A percentile compares a stretch with the other conserved stretches of the same genome.
These are phyloP conservation scores for Fusarium sp. DNA, from an alignment of 2,329 filamentous ascomycete genomes.

Conservation along the genomic window DNA sequence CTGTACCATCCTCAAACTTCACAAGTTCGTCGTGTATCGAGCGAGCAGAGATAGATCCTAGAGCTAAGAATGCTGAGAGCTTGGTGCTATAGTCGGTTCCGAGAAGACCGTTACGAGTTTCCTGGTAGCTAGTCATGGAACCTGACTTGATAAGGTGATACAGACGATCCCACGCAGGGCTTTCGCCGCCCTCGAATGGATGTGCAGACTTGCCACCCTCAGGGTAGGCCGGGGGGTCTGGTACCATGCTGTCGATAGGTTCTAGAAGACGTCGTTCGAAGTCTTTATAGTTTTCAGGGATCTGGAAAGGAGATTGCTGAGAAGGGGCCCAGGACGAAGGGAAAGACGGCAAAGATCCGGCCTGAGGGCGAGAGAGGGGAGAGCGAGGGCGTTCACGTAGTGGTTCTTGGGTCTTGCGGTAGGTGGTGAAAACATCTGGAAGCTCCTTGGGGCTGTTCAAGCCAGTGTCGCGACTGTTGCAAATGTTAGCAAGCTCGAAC, in stretches of 20 bases:
- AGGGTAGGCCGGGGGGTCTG: slow-evolving; percentile 66
- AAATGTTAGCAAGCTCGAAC: slow-evolving; percentile 28
- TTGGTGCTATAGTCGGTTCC: slow-evolving; percentile 81
- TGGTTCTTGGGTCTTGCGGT: slow-evolving; percentile 79
- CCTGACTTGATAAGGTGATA: slow-evolving; percentile 71
- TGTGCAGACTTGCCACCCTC: slow-evolving; percentile 69
- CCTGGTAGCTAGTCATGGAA: slow-evolving; percentile 73
- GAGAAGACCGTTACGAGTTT: slow-evolving; percentile 77
- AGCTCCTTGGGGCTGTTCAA: slow-evolving; percentile 69
- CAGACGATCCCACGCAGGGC: slow-evolving; percentile 68
- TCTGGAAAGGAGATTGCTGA: slow-evolving; percentile 72
- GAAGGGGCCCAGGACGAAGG: slow-evolving; percentile 62
- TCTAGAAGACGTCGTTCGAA: slow-evolving; percentile 67
- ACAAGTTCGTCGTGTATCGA: slow-evolving; percentile 77
- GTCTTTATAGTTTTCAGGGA: slow-evolving; percentile 67
- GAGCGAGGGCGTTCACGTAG: slow-evolving; percentile 73
- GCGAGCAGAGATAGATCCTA: slow-evolving; percentile 79
- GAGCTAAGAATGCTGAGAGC: slow-evolving; percentile 77
- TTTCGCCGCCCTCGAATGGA: slow-evolving; percentile 77
- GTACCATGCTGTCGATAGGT: slow-evolving; percentile 67
- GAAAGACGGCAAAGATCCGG: slow-evolving; percentile 66
- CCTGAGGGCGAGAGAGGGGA: slow-evolving; percentile 64
- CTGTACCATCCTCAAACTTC: slow-evolving; percentile 75
- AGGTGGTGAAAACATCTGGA: slow-evolving; percentile 81
- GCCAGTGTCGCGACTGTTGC: slow-evolving; percentile 72